Base-by-base conservation (phyloP, 2,329 filamentous ascomycete species). In the Harringtonia lauricola region DNA sequence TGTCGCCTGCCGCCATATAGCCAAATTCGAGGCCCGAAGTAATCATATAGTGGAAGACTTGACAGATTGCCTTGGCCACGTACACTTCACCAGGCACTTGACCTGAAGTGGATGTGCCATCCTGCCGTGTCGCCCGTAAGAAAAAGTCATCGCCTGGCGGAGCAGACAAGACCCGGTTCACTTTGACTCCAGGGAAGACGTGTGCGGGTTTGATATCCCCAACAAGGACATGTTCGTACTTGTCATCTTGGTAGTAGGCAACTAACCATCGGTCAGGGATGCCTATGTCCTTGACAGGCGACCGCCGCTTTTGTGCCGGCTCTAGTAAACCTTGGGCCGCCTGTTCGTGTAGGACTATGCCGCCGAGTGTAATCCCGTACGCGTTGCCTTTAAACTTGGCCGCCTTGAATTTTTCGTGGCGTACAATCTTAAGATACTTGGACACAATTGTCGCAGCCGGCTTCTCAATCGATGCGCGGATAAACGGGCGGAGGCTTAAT, bases 1-100 rank as follows among this genome's bases (percentile, higher is more conserved):
- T 26, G 6, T 49, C 42, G 18, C 47, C 44, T 9, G 42, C 30
- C 9, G 47, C 28, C 22, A 49, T 42, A 31, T 49, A 49, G 3
- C 44, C 47, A 17, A 21, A 49, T 33, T 46, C 41, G 5, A 48
- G 40, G 21, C 44, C 47, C 6, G 44, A 40, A 1, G 33, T 28
- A n/a, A 49, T 35, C 44, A 49, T 49, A 24, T 47, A 47, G 34
- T 49, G 39, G 24, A 29, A 49, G 1, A 37, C 31, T 19, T 49
- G 47, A 24, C 41, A 46, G 26, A 47, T 21, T 9, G 22, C 45
- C 12, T 39, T 22, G 3, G 47, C 44, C 18, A 46, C 38, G 10
- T 13, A 42, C 8, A 44, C 30, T 2, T 18, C n/a, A 28, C 29
- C 43, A 8, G 18, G 9, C 28, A 37, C 19, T 1, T 17, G n/a